These are phyloP conservation scores for Camillea tinctor DNA, from an alignment of 2,329 filamentous ascomycete species.

Conservation along the genomic window DNA sequence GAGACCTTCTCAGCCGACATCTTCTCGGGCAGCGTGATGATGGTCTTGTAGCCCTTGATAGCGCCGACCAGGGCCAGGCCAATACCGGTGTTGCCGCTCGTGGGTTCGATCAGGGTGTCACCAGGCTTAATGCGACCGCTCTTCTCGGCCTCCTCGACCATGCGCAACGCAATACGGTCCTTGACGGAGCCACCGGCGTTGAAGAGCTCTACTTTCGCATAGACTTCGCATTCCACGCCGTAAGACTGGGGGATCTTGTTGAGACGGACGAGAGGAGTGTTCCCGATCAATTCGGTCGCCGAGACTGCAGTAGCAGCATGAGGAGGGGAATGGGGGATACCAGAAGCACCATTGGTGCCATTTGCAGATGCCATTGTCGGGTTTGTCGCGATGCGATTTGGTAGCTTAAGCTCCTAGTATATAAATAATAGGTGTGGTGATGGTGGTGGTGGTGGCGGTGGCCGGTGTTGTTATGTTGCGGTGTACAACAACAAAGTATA, in stretches of 20 bases:
- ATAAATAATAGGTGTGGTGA: background rate
- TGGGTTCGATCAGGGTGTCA: constrained; percentile 96
- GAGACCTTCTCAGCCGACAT: constrained; percentile 99
- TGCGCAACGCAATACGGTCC: constrained; percentile 91
- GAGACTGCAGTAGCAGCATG: constrained; percentile 46
- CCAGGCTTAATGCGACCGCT: constrained; percentile 93
- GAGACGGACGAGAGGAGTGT: constrained; percentile 90
- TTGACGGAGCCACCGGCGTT: constrained; percentile 94
- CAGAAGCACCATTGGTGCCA: constrained; percentile 22
- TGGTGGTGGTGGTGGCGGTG: background rate
- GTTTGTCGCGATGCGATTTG: background rate
- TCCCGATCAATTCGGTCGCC: constrained; percentile 86
- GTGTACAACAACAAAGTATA: too few species aligned
- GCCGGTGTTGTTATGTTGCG: too few species aligned
- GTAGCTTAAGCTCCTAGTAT: background rate
- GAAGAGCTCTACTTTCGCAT: constrained; percentile 89
- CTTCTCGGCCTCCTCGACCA: constrained; percentile 94
- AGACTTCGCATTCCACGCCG: constrained; percentile 84
- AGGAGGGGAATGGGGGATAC: constrained; percentile 27
- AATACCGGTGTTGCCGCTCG: constrained; percentile 97
- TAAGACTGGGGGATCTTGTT: constrained; percentile 91
- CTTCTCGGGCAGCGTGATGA: constrained; percentile 98
- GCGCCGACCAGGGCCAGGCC: constrained; percentile 90
- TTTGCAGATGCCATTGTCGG: constrained; percentile 15
- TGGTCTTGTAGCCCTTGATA: constrained; percentile 96